Evolutionary conservation across 768 basidiomycete species (phyloP).

Genomic region (Kwoniella europaea): DNA sequence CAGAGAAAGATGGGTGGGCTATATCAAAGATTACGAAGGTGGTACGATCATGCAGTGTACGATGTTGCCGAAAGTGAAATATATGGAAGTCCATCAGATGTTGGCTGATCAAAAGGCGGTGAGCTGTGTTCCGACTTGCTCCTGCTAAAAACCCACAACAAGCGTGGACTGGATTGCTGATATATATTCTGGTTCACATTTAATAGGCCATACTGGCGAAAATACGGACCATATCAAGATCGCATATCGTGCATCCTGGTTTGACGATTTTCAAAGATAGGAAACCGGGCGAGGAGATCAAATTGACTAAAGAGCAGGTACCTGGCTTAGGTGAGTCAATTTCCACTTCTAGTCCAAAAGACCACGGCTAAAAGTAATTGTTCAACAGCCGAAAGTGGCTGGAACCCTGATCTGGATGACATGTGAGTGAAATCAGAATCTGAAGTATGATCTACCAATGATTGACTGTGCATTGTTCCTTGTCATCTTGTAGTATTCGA

Average conservation of each 20-base stretch:
- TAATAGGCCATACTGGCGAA: conserved; percentile 75
- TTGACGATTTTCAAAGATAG: conserved; percentile 74
- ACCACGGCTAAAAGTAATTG: conserved; percentile 18
- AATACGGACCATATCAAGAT: conserved; percentile 81
- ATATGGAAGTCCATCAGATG: conserved; percentile 77
- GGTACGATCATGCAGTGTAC: conserved; percentile 95
- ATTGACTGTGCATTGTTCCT: neutral
- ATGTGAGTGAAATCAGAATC: conserved; percentile 63
- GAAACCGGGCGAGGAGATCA: conserved; percentile 58
- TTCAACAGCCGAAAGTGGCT: conserved; percentile 81
- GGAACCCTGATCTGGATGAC: conserved; percentile 81
- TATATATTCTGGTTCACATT: neutral
- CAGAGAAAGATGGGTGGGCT: conserved; percentile 91
- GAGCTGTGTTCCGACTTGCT: conserved; percentile 11
- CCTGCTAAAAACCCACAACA: neutral
- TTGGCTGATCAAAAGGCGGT: conserved; percentile 79
- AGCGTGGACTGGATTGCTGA: neutral
- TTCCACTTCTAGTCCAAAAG: too few relatives aligned
- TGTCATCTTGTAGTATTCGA: conserved; percentile 50
- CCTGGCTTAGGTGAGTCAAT: conserved; percentile 87
- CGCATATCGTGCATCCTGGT: conserved; percentile 83
- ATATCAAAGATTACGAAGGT: conserved; percentile 99
- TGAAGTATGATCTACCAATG: neutral
- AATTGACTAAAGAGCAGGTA: conserved; percentile 73
- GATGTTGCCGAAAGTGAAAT: conserved; percentile 90